Evolutionary conservation across 495 filamentous ascomycete species (phyloP).

Genomic region (Copromyces sp.): DNA sequence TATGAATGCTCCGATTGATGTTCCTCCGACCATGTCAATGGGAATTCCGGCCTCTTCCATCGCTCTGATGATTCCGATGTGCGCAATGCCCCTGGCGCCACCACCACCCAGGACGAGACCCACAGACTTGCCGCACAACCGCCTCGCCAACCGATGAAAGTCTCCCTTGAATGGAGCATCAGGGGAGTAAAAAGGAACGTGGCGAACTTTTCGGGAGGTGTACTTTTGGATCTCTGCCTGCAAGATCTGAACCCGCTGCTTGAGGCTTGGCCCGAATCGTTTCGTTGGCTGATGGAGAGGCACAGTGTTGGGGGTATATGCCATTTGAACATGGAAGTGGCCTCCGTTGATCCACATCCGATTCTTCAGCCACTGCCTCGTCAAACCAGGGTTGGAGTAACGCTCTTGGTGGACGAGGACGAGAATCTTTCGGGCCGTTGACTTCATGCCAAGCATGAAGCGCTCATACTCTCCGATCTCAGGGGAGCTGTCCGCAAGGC

Average conservation of each 20-base stretch:
- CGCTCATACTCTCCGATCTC: constrained; percentile 91
- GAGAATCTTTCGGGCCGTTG: constrained; percentile 87
- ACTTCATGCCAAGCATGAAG: constrained; percentile 93
- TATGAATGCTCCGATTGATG: constrained; percentile 96
- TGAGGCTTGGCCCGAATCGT: constrained; percentile 74
- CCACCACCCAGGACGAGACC: constrained; percentile 91
- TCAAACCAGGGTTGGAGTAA: constrained; percentile 74
- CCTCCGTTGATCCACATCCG: constrained; percentile 98
- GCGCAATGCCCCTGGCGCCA: constrained; percentile 81
- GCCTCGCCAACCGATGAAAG: constrained; percentile 83
- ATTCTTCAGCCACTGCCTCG: constrained; percentile 83
- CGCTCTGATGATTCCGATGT: constrained; percentile 87
- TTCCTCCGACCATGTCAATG: constrained; percentile 91
- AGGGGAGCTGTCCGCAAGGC: constrained; percentile 80
- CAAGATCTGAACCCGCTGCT: constrained; percentile 85
- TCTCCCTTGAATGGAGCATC: constrained; percentile 93
- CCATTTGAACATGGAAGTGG: constrained; percentile 97
- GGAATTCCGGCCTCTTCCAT: constrained; percentile 95
- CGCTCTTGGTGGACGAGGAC: constrained; percentile 89
- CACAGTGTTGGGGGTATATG: constrained; percentile 67
- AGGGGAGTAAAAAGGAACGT: constrained; percentile 80
- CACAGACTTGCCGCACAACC: constrained; percentile 88
- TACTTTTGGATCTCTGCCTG: constrained; percentile 98
- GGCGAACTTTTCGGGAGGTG: constrained; percentile 74
- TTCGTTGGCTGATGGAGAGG: constrained; percentile 67